phyloP scores from a whole-genome alignment of 371 early-diverging fungal genomes.

The Capillidium rhysosporum region DNA sequence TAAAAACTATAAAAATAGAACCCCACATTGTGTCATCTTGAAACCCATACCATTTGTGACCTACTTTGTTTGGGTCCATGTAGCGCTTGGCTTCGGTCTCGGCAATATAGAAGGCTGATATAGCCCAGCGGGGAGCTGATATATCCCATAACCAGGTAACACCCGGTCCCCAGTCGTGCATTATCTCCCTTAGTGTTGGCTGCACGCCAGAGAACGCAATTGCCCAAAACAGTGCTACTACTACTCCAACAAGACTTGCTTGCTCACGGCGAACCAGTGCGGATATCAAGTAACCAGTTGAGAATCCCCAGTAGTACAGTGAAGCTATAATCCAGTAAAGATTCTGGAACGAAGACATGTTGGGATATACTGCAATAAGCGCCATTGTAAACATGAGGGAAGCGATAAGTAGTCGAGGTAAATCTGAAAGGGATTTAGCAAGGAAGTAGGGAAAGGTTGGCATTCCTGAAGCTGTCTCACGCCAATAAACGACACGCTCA shows the following conservation, averaged over 20 bases:
- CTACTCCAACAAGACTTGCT: conserved; percentile 19
- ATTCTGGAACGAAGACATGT: background rate
- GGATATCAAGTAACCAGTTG: conserved; percentile 22
- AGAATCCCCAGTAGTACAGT: conserved; percentile 14
- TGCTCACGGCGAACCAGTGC: conserved; percentile 14
- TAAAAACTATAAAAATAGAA: conserved; percentile 13
- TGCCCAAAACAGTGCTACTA: conserved; percentile 21
- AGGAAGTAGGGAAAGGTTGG: conserved; percentile 23
- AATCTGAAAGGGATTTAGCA: conserved; percentile 25
- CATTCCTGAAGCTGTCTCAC: conserved; percentile 24
- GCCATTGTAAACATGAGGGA: conserved; percentile 22
- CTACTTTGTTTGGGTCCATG: conserved; percentile 6
- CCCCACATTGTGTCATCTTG: conserved; percentile 11
- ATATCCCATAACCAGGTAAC: conserved; percentile 16
- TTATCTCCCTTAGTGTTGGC: conserved; percentile 17
- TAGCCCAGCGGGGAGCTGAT: conserved; percentile 26
- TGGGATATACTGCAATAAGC: conserved; percentile 20
- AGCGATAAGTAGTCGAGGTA: conserved; percentile 25
- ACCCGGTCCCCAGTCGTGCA: conserved; percentile 7
- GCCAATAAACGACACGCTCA: conserved; percentile 28
- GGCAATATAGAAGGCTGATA: conserved; percentile 23
- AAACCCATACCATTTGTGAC: conserved; percentile 8
- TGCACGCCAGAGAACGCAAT: conserved; percentile 23
- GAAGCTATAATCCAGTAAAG: conserved; percentile 10
- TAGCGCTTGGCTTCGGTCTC: conserved; percentile 18